phyloP scores from a whole-genome alignment of 257 asterid genomes.

The Capsicum chinense region DNA sequence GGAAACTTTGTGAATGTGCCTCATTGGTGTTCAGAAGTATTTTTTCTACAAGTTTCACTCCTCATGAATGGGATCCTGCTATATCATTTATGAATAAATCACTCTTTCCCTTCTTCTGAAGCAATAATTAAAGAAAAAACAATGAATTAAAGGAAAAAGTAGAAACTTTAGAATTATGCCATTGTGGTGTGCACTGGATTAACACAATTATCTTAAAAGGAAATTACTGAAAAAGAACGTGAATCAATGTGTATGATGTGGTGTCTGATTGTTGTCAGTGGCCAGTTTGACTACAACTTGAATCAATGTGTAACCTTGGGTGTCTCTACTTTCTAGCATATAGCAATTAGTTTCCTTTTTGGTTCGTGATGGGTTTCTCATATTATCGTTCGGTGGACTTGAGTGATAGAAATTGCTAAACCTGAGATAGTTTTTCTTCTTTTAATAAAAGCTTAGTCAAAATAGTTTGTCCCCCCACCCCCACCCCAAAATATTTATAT shows the following conservation, averaged over 20 bases:
- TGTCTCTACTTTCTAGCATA: background rate
- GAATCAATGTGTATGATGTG: background rate
- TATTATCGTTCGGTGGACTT: background rate
- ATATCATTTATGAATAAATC: slow-evolving; percentile 1
- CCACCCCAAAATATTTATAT: background rate
- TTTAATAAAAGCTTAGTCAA: too few species aligned
- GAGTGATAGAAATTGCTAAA: background rate
- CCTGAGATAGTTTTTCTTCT: background rate
- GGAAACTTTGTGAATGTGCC: background rate
- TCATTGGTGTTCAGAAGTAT: background rate
- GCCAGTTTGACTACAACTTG: slow-evolving; percentile 7
- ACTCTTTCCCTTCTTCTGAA: background rate
- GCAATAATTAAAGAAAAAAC: background rate
- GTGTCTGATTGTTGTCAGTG: slow-evolving; percentile 7
- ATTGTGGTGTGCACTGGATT: background rate
- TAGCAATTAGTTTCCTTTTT: background rate
- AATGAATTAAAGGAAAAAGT: background rate
- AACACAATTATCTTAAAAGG: background rate
- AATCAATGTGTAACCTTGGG: slow-evolving; percentile 8
- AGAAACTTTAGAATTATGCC: background rate
- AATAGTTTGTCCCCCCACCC: too few species aligned
- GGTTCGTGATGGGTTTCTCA: background rate
- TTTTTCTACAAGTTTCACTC: background rate
- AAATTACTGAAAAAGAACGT: background rate
- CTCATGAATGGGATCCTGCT: background rate